phyloP scores from a whole-genome alignment of 192 early-diverging fungal species.

The Linnemannia zychae region DNA sequence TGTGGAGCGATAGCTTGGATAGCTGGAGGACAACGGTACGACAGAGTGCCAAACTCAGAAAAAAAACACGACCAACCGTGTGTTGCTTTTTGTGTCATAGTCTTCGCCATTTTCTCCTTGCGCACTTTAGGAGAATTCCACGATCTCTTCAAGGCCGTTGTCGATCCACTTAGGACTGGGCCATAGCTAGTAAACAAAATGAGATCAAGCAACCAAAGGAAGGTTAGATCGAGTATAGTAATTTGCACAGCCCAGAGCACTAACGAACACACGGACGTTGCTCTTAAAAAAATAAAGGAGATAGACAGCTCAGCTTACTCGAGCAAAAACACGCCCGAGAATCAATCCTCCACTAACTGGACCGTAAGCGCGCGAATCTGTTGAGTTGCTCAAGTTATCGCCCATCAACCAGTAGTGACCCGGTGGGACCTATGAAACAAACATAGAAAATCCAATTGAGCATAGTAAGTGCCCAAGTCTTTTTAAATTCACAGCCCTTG shows the following conservation, averaged over 20 bases:
- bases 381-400: conserved; percentile 92
- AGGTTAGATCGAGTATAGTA: too few relatives aligned
- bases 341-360: conserved; percentile 88
- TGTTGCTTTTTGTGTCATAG: too few relatives aligned
- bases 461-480: neutral
- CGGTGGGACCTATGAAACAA: conserved; percentile 71
- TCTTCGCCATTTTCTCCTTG: neutral
- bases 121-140: conserved; percentile 27
- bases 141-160: conserved; percentile 59
- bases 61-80: neutral
- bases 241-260: too few relatives aligned
- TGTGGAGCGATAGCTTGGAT: too few relatives aligned
- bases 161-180: conserved; percentile 59
- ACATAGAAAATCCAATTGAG: neutral
- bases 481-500: too few relatives aligned
- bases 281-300: neutral
- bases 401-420: conserved; percentile 95
- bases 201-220: too few relatives aligned
- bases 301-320: conserved; percentile 33
- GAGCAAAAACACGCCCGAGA: conserved; percentile 81
- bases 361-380: conserved; percentile 91
- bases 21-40: neutral
- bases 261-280: neutral
- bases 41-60: neutral
- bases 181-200: conserved; percentile 47